Evolutionary conservation across 1,139 yeast species (phyloP).

Genomic region (Geotrichum macrosporum): DNA sequence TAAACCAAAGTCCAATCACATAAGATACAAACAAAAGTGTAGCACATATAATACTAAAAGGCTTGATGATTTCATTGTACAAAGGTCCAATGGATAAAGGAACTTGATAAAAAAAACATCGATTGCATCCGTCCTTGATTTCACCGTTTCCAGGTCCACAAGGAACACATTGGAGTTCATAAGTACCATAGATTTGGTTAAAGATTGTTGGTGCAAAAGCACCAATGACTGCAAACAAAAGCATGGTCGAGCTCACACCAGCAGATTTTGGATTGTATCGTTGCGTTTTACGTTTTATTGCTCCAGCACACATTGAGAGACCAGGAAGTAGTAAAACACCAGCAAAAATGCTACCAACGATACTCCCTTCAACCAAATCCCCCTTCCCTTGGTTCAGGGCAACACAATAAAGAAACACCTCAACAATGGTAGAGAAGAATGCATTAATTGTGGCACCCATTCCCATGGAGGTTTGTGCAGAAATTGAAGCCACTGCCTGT

Average conservation of each 20-base stretch:
- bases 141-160: conserved; percentile 35
- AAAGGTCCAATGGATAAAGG: conserved; percentile 57
- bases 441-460: conserved; percentile 98
- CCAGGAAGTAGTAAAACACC: conserved; percentile 92
- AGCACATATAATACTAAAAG: conserved; percentile 80
- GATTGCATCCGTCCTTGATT: conserved; percentile 46
- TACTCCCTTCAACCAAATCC: conserved; percentile 90
- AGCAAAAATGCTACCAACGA: conserved; percentile 90
- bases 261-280: conserved; percentile 94
- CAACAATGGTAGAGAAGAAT: conserved; percentile 92
- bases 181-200: conserved; percentile 86
- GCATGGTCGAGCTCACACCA: conserved; percentile 95
- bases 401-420: conserved; percentile 85
- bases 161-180: conserved; percentile 67
- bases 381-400: conserved; percentile 86
- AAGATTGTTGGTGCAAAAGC: conserved; percentile 92
- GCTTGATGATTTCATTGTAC: conserved; percentile 64
- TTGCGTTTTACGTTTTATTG: conserved; percentile 84
- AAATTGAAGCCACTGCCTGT: conserved; percentile 96
- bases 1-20: conserved; percentile 86
- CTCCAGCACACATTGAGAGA: conserved; percentile 95
- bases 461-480: conserved; percentile 98
- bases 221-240: conserved; percentile 82
- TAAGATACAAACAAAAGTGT: conserved; percentile 78
- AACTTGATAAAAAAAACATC: conserved; percentile 79